Conservation (phyloP, 163 green algal genomes). For the Scenedesmus sp. region DNA sequence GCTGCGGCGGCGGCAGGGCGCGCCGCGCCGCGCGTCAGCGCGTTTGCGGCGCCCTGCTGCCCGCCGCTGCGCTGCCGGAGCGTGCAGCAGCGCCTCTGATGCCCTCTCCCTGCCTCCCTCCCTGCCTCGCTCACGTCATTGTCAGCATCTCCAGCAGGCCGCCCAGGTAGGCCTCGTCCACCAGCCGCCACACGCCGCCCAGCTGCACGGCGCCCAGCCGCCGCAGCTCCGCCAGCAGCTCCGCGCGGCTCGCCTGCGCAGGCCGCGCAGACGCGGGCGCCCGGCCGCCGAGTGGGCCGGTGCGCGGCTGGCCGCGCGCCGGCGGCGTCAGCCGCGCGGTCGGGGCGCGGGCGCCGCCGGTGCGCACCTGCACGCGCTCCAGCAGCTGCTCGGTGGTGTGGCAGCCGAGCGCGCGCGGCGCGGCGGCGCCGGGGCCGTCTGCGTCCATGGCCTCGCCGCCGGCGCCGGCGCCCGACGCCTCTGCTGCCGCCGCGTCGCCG, state of each 20-base stretch:
- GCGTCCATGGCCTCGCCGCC: constrained; percentile 1
- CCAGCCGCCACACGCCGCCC: constrained; percentile 48
- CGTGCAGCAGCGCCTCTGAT: not conserved
- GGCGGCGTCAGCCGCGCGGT: too few relatives aligned
- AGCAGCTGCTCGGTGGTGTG: constrained; percentile 61
- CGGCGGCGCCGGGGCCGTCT: constrained; percentile 5
- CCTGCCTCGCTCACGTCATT: too few relatives aligned
- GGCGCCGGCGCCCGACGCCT: not conserved
- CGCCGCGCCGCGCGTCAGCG: too few relatives aligned
- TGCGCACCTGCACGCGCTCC: constrained; percentile 61
- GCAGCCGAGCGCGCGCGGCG: not conserved
- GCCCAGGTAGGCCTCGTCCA: constrained; percentile 52
- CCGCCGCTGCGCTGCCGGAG: too few relatives aligned
- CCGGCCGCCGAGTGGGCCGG: too few relatives aligned
- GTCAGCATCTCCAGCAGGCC: constrained; percentile 66
- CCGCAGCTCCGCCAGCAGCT: constrained; percentile 60
- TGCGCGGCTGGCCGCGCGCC: too few relatives aligned
- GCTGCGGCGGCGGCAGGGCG: constrained; percentile 4
- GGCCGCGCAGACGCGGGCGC: too few relatives aligned
- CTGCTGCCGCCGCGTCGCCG: not conserved
- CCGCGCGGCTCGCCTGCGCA: constrained; percentile 56
- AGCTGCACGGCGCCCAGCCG: constrained; percentile 58
- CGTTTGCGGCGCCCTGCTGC: too few relatives aligned
- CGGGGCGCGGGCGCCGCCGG: too few relatives aligned
- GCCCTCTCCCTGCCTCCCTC: too few relatives aligned